A percentile compares a stretch with the other conserved stretches of the same genome.
Evolutionary conservation across 176 grass and related monocot species (phyloP).

Genomic region (Puccinellia tenuiflora): DNA sequence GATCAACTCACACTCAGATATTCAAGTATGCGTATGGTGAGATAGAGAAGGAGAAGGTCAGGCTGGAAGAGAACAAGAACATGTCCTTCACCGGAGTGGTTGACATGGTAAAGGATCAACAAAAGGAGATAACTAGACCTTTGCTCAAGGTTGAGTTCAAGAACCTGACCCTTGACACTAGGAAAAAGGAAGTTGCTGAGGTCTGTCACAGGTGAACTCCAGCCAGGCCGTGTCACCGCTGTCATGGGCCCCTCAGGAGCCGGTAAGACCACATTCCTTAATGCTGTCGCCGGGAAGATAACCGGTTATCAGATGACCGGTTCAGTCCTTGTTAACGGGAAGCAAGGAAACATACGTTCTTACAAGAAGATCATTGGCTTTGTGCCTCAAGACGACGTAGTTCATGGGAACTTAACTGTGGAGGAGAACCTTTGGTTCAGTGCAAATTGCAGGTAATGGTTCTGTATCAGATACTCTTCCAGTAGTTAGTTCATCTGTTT

Average conservation of each 20-base stretch:
- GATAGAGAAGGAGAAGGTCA: constrained; percentile 76
- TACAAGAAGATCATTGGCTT: constrained; percentile 96
- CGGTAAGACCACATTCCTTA: constrained; percentile 93
- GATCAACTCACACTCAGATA: constrained; percentile 61
- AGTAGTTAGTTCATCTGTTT: neutral
- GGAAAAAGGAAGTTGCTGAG: constrained; percentile 75
- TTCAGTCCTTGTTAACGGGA: constrained; percentile 71
- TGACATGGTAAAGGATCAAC: constrained; percentile 40
- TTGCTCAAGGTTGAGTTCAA: constrained; percentile 84
- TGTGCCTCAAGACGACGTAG: constrained; percentile 93
- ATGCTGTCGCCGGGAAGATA: constrained; percentile 83
- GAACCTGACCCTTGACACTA: constrained; percentile 72
- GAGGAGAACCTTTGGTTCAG: constrained; percentile 99
- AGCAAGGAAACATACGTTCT: constrained; percentile 54
- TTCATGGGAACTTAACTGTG: constrained; percentile 91
- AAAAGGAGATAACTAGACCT: constrained; percentile 48
- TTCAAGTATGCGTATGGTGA: constrained; percentile 86
- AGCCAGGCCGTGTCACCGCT: constrained; percentile 68
- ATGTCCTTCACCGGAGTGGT: constrained; percentile 67
- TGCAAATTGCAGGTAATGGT: constrained; percentile 87
- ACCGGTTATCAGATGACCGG: constrained; percentile 61
- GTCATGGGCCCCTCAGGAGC: constrained; percentile 98
- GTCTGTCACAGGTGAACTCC: constrained; percentile 71
- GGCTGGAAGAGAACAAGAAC: constrained; percentile 62
- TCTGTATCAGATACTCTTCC: neutral